Percentiles rank a stretch among this genome's conserved stretches.
Conservation (phyloP, 2,329 filamentous ascomycete species). For the Aspergillus transmontanensis region DNA sequence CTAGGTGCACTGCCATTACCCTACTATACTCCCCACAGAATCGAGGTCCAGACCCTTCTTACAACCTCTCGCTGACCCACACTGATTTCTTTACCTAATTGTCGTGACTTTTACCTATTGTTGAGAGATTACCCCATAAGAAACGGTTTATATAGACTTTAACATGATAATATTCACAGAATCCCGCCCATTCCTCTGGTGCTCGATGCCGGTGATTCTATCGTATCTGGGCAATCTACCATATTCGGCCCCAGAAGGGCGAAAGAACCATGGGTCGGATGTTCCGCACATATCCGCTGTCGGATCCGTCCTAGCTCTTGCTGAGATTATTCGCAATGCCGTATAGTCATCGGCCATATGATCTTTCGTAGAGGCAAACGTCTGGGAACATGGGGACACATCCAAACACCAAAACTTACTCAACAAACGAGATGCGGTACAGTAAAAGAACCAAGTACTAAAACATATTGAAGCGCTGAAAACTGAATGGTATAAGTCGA, state of each 20-base stretch:
- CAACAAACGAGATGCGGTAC: background rate
- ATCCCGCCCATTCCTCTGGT: background rate
- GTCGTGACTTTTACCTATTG: too few species aligned
- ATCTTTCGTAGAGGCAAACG: background rate
- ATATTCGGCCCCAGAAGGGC: background rate
- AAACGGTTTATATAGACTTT: background rate
- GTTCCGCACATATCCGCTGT: background rate
- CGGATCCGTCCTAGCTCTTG: background rate
- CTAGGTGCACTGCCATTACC: background rate
- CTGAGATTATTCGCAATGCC: background rate
- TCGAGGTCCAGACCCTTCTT: background rate
- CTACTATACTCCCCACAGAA: background rate
- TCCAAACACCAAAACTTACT: background rate
- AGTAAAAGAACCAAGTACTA: background rate
- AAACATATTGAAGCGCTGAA: conserved; percentile 3
- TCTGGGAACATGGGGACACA: background rate
- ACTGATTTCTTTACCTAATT: background rate
- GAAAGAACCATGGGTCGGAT: background rate
- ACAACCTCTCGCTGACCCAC: background rate
- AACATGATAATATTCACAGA: background rate
- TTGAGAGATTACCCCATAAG: background rate
- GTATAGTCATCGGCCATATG: background rate
- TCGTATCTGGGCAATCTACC: background rate
- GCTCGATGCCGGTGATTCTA: background rate
- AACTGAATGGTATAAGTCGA: conserved; percentile 14